phyloP scores from a whole-genome alignment of 768 basidiomycete species.

The Tulasnella sp. region DNA sequence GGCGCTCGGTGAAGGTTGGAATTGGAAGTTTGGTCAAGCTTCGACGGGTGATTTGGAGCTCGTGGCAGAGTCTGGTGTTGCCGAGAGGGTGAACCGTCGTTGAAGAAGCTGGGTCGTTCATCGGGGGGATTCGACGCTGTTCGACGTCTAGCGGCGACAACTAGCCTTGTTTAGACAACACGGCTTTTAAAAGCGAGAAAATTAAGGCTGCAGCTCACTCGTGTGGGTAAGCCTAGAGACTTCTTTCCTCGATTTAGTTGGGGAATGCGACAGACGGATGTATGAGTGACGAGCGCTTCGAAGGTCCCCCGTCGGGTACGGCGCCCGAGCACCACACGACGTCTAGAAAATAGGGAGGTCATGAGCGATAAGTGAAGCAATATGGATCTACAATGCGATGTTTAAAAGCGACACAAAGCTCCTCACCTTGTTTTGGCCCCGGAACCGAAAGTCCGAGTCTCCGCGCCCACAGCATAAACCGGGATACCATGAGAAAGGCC shows the following conservation, averaged over 20 bases:
- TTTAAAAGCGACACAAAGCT: not conserved
- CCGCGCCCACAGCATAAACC: constrained; percentile 93
- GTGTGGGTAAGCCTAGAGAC: no score
- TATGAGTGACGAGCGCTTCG: no score
- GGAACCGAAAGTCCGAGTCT: constrained; percentile 92
- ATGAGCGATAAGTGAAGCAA: not conserved
- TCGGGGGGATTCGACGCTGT: constrained; percentile 85
- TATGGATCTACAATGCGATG: not conserved
- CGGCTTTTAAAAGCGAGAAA: no score
- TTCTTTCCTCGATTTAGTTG: no score
- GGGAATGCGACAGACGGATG: no score
- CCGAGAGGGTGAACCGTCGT: constrained; percentile 73
- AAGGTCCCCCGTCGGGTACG: no score
- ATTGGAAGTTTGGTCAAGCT: constrained; percentile 89
- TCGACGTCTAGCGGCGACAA: constrained; percentile 71
- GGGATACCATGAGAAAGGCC: constrained; percentile 93
- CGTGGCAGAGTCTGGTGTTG: constrained; percentile 90
- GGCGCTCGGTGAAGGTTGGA: constrained; percentile 77
- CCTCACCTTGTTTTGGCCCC: constrained; percentile 71
- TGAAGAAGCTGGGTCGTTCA: constrained; percentile 86
- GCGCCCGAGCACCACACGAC: no score
- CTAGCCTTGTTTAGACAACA: no score
- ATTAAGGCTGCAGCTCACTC: no score
- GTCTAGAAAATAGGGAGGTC: not conserved
- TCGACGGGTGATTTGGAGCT: constrained; percentile 91